Base-by-base conservation (phyloP, 1,284 basidiomycete genomes). In the Abortiporus biennis region DNA sequence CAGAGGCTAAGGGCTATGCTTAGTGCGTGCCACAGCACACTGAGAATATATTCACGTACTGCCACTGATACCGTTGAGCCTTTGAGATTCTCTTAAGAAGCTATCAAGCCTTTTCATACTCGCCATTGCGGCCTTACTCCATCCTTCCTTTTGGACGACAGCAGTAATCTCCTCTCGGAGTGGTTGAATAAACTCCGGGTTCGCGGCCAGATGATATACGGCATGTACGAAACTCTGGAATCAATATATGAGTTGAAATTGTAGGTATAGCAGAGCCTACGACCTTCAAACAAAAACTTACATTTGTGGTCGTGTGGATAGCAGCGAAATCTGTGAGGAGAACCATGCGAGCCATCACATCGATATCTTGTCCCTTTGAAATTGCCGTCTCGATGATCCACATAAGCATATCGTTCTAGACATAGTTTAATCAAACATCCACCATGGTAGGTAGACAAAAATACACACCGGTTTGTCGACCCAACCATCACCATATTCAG, bases 71-170 rank as follows among this genome's bases (percentile, higher is more conserved):
- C 59, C 62, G 27, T 61, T 62, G 32, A 62, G 45, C 11, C 72
- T 57, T 42, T 67, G 63, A 1, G 65, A 63, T 47, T 75, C 72
- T 38, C 69, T 65, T 35, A 77, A 47, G 51, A 76, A 73, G 45
- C 72, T 76, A 47, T 77, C 73, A 16, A 75, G 47, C 42, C 69
- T 70, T 38, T 55, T 53, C 65, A 76, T 65, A 37, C 67, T 69
- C 8, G 49, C 52, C 39, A 76, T 54, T 0, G 65, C 59, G 0
- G 47, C 49, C 49, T 72, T 73, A 1, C 65, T 67, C 68, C 71
- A 72, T 0, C 72, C 71, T 13, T 71, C 62, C 29, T 57, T 53
- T 1, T 47, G 43, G 6, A 68, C 43, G 4, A 66, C 53, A 21
- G 42, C 20, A 5, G 37, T 36, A 19, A 43, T 20, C 24, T 43